A percentile compares a stretch with the other conserved stretches of the same genome.
phyloP scores from a whole-genome alignment of 148 eudicot genomes.

The Chenopodium quinoa region DNA sequence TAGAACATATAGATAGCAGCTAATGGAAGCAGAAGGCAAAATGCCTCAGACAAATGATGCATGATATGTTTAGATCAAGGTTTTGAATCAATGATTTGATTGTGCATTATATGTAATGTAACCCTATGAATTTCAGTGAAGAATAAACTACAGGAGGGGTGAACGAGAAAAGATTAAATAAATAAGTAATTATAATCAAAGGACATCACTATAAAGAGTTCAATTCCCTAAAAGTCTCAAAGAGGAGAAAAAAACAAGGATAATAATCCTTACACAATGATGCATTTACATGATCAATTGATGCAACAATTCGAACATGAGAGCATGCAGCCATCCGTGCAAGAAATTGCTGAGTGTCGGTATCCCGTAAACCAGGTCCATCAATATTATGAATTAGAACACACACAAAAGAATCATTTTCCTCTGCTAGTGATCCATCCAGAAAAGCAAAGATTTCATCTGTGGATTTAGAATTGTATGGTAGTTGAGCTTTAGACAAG shows the following conservation, averaged over 20 bases:
- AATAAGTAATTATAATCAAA: background rate
- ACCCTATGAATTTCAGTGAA: background rate
- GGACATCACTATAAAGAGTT: background rate
- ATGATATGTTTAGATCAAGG: too few relatives aligned
- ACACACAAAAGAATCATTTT: conserved; percentile 52
- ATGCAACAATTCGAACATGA: conserved; percentile 74
- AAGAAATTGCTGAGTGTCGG: conserved; percentile 78
- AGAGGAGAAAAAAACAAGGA: background rate
- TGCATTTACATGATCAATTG: conserved; percentile 89
- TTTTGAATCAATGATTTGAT: background rate
- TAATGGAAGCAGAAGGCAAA: too few relatives aligned
- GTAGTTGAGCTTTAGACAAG: conserved; percentile 45
- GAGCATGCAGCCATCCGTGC: conserved; percentile 83
- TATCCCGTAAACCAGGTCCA: conserved; percentile 86
- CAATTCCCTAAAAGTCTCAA: background rate
- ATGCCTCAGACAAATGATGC: too few relatives aligned
- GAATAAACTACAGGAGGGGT: background rate
- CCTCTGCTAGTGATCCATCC: conserved; percentile 51
- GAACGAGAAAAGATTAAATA: background rate
- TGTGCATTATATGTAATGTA: background rate
- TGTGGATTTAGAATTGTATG: conserved; percentile 56
- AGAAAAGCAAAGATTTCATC: conserved; percentile 76
- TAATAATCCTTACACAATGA: conserved; percentile 64
- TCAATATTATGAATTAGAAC: conserved; percentile 84
- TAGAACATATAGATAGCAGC: background rate